Evolutionary conservation across 2,329 filamentous ascomycete species (phyloP).

Genomic region (Talaromyces sp.): DNA sequence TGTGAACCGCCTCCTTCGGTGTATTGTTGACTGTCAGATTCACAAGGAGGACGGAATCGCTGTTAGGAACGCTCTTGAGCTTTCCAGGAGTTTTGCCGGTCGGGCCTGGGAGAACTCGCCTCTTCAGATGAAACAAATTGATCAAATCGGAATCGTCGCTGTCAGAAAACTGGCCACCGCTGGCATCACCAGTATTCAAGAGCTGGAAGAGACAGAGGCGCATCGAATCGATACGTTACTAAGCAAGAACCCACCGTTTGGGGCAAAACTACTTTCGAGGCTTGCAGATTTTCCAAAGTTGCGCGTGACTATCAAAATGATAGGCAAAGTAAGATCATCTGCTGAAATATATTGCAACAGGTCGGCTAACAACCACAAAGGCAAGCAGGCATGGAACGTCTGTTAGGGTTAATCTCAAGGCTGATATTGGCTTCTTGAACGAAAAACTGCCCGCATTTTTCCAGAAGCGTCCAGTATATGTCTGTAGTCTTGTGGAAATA

Average conservation of each 20-base stretch:
- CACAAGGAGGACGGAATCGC: slow-evolving; percentile 60
- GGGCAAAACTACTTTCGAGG: slow-evolving; percentile 60
- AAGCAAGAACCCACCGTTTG: slow-evolving; percentile 78
- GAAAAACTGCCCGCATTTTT: slow-evolving; percentile 57
- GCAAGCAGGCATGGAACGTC: slow-evolving; percentile 33
- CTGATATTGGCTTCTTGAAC: slow-evolving; percentile 68
- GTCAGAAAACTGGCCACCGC: slow-evolving; percentile 67
- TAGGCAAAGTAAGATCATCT: slow-evolving; percentile 38
- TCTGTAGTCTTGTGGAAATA: slow-evolving; percentile 70
- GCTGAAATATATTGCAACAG: slow-evolving; percentile 26
- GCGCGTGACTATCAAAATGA: slow-evolving; percentile 49
- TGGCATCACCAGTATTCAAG: slow-evolving; percentile 66
- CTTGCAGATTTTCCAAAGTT: slow-evolving; percentile 68
- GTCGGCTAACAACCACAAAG: slow-evolving; percentile 16
- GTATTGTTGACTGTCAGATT: slow-evolving; percentile 70
- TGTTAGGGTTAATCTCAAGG: slow-evolving; percentile 59
- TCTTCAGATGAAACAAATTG: slow-evolving; percentile 76
- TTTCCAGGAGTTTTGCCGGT: slow-evolving; percentile 71
- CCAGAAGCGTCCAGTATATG: slow-evolving; percentile 58
- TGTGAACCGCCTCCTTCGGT: slow-evolving; percentile 65
- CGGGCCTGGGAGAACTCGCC: slow-evolving; percentile 77
- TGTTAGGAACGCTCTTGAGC: slow-evolving; percentile 65
- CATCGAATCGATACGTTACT: slow-evolving; percentile 71
- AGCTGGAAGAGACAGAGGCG: slow-evolving; percentile 62
- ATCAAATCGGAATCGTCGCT: slow-evolving; percentile 69